Evolutionary conservation across 805 yeast species (phyloP).

Genomic region (Saccharomyces cerevisiae): DNA sequence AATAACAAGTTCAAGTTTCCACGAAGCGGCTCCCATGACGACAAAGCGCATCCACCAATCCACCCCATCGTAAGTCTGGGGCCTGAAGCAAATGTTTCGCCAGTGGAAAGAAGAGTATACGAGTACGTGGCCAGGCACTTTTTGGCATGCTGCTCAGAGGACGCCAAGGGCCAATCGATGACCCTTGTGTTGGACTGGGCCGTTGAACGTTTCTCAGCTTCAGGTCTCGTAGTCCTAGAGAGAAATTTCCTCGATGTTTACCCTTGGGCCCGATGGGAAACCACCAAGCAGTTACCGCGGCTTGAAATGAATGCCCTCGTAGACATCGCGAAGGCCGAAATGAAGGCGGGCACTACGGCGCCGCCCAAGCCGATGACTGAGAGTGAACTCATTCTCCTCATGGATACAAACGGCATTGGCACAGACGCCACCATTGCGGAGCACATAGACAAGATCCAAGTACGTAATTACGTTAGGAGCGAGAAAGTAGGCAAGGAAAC

Average conservation of each 20-base stretch:
- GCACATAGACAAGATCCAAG: conserved; percentile 74
- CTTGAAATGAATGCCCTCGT: conserved; percentile 52
- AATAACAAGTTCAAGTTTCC: conserved; percentile 52
- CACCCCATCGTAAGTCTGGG: conserved; percentile 56
- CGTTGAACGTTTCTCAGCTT: conserved; percentile 57
- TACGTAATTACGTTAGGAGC: conserved; percentile 56
- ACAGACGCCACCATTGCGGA: conserved; percentile 99
- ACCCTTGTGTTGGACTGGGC: conserved; percentile 68
- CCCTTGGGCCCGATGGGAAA: conserved; percentile 70
- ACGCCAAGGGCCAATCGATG: conserved; percentile 72
- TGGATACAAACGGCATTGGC: conserved; percentile 97
- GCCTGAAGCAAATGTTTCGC: conserved; percentile 19
- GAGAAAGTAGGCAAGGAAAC: conserved; percentile 34
- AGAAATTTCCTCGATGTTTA: conserved; percentile 76
- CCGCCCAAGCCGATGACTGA: conserved; percentile 86
- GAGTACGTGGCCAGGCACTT: conserved; percentile 81
- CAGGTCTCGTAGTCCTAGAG: conserved; percentile 69
- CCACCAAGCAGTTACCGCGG: conserved; percentile 54
- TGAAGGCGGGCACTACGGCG: conserved; percentile 67
- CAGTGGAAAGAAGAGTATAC: conserved; percentile 60
- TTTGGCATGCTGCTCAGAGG: conserved; percentile 84
- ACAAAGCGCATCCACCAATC: conserved; percentile 97
- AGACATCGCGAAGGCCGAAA: conserved; percentile 44
- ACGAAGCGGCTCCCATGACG: conserved; percentile 74
- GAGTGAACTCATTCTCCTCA: conserved; percentile 79